Base-by-base conservation (phyloP, 345 rosid species). In the Boechera retrofracta region DNA sequence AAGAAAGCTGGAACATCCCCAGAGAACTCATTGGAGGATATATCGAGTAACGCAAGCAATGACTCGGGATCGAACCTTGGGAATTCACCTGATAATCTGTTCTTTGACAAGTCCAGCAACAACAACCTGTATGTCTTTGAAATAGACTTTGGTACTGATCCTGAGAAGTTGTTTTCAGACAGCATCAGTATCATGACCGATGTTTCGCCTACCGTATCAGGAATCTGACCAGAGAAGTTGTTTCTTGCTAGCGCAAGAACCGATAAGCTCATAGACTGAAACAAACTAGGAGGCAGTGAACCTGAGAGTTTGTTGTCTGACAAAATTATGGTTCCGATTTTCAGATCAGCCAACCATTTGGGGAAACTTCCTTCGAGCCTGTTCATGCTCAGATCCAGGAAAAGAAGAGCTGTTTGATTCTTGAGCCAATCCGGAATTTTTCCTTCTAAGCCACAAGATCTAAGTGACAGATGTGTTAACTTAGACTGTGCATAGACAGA, bases 231-330 rank as follows among this genome's bases (percentile, higher is more conserved):
- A 6, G 81, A 80, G 11, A 86, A 79, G 21, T 80, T 71, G 71
- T 84, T 86, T 69, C 82, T 75, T n/a, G 87, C 79, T 10, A 86
- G 67, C 11, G 73, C 63, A 64, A 86, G 85, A 41, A 68, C 15
- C 0, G 70, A 71, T 35, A 79, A 67, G 38, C 38, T 72, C 1
- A 10, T 31, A 68, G 78, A 59, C 51, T 82, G 73, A 69, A 86
- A 82, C 62, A 86, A 71, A 57, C 74, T 73, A 10, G 81, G 69
- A 21, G 86, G 85, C 78, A 80, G 56, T 33, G 85, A 56, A 31
- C 82, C 87, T 5, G 86, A 51, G 62, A 82, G 83, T 10, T 59
- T 81, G 67, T 86, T 82, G 51, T 77, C 86, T 12, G 85, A 86
- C 29, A 82, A 73, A 59, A 77, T 53, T 35, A 84, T 64, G 36